Evolutionary conservation across 1,284 basidiomycete species (phyloP).

Genomic region (Microbotryum silenes-acaulis): DNA sequence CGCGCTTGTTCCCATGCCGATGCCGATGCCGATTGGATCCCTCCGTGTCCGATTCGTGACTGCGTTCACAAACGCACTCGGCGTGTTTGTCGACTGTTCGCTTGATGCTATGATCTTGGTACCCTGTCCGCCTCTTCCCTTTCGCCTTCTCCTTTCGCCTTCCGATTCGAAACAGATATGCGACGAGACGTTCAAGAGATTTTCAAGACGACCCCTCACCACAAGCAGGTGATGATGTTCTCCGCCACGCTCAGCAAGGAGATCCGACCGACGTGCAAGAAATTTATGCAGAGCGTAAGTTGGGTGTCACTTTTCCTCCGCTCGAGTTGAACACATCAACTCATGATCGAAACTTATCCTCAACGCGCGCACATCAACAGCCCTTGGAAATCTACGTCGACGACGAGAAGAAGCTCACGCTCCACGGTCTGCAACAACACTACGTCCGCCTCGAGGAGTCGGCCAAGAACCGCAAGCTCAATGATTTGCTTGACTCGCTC

Average conservation of each 20-base stretch:
- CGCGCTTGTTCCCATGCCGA: too few species aligned
- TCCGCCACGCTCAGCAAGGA: slow-evolving; percentile 97
- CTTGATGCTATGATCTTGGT: background rate
- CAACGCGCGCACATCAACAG: slow-evolving; percentile 45
- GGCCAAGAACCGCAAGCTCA: slow-evolving; percentile 95
- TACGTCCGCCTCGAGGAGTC: slow-evolving; percentile 94
- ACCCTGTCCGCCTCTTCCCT: background rate
- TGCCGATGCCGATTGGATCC: too few species aligned
- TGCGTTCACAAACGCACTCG: too few species aligned
- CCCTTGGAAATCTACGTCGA: slow-evolving; percentile 99
- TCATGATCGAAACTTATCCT: background rate
- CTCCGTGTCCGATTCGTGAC: too few species aligned
- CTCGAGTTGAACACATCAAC: background rate
- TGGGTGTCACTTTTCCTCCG: slow-evolving; percentile 25
- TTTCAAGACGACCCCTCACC: slow-evolving; percentile 97
- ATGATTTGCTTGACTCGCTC: slow-evolving; percentile 88
- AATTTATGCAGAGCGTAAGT: slow-evolving; percentile 97
- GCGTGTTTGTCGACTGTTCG: too few species aligned
- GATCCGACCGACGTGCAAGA: slow-evolving; percentile 95
- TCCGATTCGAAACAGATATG: slow-evolving; percentile 69
- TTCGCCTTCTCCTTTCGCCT: background rate
- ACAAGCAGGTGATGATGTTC: slow-evolving; percentile 99
- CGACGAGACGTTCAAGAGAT: slow-evolving; percentile 99
- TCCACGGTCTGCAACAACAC: slow-evolving; percentile 98
- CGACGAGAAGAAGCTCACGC: slow-evolving; percentile 96